Base-by-base conservation (phyloP, 306 rosid genomes). In the Cucumis hystrix region DNA sequence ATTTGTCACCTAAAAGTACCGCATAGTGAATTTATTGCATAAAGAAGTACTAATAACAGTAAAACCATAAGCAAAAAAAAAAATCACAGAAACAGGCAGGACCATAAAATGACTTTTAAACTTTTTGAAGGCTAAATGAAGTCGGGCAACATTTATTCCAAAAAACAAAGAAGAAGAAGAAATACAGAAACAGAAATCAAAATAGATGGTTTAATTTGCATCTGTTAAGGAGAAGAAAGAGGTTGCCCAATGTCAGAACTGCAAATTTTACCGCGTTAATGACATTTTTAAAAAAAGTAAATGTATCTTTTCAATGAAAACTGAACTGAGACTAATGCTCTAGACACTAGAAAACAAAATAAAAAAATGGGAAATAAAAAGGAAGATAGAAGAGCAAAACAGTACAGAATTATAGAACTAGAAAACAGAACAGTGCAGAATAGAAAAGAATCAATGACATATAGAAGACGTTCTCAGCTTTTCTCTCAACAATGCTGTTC, bases 1-100 rank as follows among this genome's bases (percentile, higher is more conserved):
- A 87, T 95, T 95, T 60, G 99, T 95, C 67, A 95, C 99, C 99
- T 95, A 86, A 78, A 80, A 69, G 65, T 54, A 30, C 11, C 56
- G 30, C 45, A 81, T 49, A 40, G 54, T 82, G 60, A 69, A 67
- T 62, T 37, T 55, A 74, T 69, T 20, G 64, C 51, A 55, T 25
- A 49, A 17, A 43, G 54, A 45, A 20, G 49, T 33, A 55, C 6
- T 25, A 75, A 66, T 69, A 79, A 57, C n/a, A 33, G 63, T 49
- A 25, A 81, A 25, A 54, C 74, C 39, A 67, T 35, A 37, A 68
- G 47, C 49, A 12, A 4, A 83, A 41, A 65, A 3, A 41, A 65
- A 66, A 69, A 12, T 8, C 45, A 45, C 80, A 47, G 72, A 79
- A 54, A 18, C 58, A 30, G 45, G n/a, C 58, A 73, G 15, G 43